Percentiles rank a stretch among this genome's conserved stretches.
Evolutionary conservation across 208 protist species (phyloP).

Genomic region (Trypanosoma scelopori): DNA sequence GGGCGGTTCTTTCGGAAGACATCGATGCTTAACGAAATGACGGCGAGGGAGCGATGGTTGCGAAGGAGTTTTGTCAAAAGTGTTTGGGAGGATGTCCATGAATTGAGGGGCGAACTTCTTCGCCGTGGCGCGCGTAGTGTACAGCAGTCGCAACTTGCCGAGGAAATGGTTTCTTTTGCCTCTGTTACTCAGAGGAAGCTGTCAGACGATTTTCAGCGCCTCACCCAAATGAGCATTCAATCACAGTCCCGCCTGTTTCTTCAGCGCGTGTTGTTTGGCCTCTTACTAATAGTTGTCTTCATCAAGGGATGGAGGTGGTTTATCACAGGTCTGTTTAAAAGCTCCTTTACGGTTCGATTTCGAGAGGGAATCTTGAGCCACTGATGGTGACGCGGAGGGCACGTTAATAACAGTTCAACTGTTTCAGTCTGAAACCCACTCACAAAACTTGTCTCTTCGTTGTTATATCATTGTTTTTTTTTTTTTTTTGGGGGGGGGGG

Average conservation of each 20-base stretch:
- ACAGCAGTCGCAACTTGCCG: slow-evolving; percentile 87
- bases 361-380: slow-evolving; percentile 58
- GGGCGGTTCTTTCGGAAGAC: slow-evolving; percentile 85
- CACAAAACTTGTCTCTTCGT: neutral
- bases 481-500: no score
- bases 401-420: slow-evolving; percentile 12
- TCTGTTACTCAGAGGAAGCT: slow-evolving; percentile 80
- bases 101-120: slow-evolving; percentile 84
- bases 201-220: slow-evolving; percentile 86
- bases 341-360: slow-evolving; percentile 70
- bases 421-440: neutral
- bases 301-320: slow-evolving; percentile 85
- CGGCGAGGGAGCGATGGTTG: slow-evolving; percentile 84
- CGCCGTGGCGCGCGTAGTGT: slow-evolving; percentile 83
- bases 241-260: slow-evolving; percentile 75
- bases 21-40: slow-evolving; percentile 83
- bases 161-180: slow-evolving; percentile 89
- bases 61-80: slow-evolving; percentile 86
- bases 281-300: slow-evolving; percentile 58
- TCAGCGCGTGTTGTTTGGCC: slow-evolving; percentile 56
- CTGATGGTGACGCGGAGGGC: slow-evolving; percentile 7
- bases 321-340: slow-evolving; percentile 61
- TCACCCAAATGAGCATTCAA: slow-evolving; percentile 82
- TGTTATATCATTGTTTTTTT: slow-evolving; percentile 21
- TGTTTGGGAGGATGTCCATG: slow-evolving; percentile 89